Conservation (phyloP, 164 flowering plant genomes). For the Hamamelis virginiana region DNA sequence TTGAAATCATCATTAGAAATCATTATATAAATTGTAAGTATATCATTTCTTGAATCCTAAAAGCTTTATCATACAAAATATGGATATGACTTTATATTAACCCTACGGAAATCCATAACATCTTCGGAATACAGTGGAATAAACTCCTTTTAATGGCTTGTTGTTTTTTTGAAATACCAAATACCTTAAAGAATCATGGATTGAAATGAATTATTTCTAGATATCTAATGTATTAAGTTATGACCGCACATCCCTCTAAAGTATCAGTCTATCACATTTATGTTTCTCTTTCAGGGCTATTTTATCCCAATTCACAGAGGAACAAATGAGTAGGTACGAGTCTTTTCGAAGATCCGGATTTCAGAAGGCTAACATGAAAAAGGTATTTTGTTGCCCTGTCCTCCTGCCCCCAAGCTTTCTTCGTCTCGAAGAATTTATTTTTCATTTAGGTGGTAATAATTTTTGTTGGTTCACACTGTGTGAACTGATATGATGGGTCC, state of each 20-base stretch:
- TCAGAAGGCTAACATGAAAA: slow-evolving; percentile 92
- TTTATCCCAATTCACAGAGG: slow-evolving; percentile 76
- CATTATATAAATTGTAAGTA: too few relatives aligned
- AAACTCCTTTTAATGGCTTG: too few relatives aligned
- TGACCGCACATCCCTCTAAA: background rate
- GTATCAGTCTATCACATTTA: background rate
- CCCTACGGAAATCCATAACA: too few relatives aligned
- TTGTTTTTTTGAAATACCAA: too few relatives aligned
- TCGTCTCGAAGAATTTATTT: background rate
- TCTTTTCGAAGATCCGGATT: slow-evolving; percentile 93
- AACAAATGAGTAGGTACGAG: slow-evolving; percentile 94
- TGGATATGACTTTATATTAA: too few relatives aligned
- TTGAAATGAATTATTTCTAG: too few relatives aligned
- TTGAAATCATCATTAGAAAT: too few relatives aligned
- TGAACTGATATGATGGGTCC: too few relatives aligned
- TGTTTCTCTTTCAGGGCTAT: slow-evolving; percentile 55
- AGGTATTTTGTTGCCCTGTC: slow-evolving; percentile 38
- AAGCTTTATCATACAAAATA: too few relatives aligned
- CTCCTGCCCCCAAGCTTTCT: background rate
- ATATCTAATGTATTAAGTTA: background rate
- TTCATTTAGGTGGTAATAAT: background rate
- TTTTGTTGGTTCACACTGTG: background rate
- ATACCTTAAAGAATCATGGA: too few relatives aligned
- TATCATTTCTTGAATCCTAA: too few relatives aligned
- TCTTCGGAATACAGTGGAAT: too few relatives aligned